Base-by-base conservation (phyloP, 139 green algal species). In the Micractinium conductrix region DNA sequence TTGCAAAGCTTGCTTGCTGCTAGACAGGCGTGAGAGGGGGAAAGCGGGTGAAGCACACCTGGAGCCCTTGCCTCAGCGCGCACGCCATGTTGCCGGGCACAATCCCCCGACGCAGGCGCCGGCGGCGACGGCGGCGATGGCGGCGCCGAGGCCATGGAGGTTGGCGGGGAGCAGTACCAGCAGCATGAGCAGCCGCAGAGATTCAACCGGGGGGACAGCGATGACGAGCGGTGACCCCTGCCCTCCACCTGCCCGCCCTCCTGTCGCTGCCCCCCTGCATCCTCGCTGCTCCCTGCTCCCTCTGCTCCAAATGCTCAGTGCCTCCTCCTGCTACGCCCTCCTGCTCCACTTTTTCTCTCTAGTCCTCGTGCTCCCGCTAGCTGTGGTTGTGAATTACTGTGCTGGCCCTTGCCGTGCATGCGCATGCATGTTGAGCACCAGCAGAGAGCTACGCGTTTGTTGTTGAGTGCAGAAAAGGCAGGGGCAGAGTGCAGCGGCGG, bases 161-260 rank as follows among this genome's bases (percentile, higher is more conserved):
- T n/a, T n/a, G n/a, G n/a, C n/a, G n/a, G n/a, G n/a, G n/a, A n/a
- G n/a, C n/a, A n/a, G n/a, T n/a, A n/a, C n/a, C n/a, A n/a, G n/a
- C n/a, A n/a, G n/a, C n/a, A n/a, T n/a, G 30, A 71, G 28, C 37
- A 75, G 37, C 68, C 80, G 68, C 69, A 26, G 33, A 55, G 76
- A 2, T 79, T 85, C 30, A 33, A 72, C 42, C 40, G 83, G 14
- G 80, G 80, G 12, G 86, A 86, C 45, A 76, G 74, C n/a, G 86
- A 89, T 35, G 70, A 84, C 81, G 83, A 87, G 55, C 73, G 83
- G 69, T 87, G 81, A 71, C 62, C 2, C 30, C 9, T 7, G 30
- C 30, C 10, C 63, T 14, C n/a, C n/a, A 24, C 30, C 28, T 2
- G n/a, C 63, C 30, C 63, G n/a, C 0, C 6, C n/a, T 8, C 30